Evolutionary conservation across 306 rosid genomes (phyloP), one percentile per base, ranked within the genome.

Genomic region (Dalbergia cochinchinensis): DNA sequence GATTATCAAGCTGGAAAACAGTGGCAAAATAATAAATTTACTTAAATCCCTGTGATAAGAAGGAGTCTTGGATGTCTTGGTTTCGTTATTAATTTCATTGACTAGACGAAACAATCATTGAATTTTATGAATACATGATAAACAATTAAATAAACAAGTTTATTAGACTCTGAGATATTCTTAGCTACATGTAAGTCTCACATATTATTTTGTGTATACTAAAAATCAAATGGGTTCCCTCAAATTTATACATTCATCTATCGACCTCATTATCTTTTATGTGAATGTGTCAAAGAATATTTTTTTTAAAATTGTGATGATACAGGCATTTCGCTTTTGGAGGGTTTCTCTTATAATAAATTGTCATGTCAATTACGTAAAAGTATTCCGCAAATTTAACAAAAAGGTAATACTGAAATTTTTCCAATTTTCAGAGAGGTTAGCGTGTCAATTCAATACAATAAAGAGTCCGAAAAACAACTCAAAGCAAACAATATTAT

Each of bases 401-500:
- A 26, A 69, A 15, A 22, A 31, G 44, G 44, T 22, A 11, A 13
- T n/a, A 48, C 4, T 31, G 42, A 48, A 2, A 69, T 15, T 50
- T 4, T 69, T 48, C 22, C 39, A 4, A 20, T 18, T 66, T 66
- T 3, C 20, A 45, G 1, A 6, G 39, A 68, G 12, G 73, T 7
- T 45, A 47, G 47, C 12, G 22, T 22, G 59, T 45, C 74, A 22
- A 45, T 47, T 69, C 39, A 70, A 15, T 16, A 14, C 4, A 70
- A 31, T 69, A 47, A 48, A 8, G 16, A 15, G 13, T 39, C 4
- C 33, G 0, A n/a, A 8, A 65, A 65, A n/a, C 42, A 9, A 11
- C 51, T 65, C n/a, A 69, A 54, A 48, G 31, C 74, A 69, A 50
- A 69, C 10, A 8, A 42, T 42, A 8, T 42, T 42, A 42, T 31